These are phyloP conservation scores for Dioszegia hungarica DNA, from an alignment of 768 basidiomycete species.

Conservation along the genomic window DNA sequence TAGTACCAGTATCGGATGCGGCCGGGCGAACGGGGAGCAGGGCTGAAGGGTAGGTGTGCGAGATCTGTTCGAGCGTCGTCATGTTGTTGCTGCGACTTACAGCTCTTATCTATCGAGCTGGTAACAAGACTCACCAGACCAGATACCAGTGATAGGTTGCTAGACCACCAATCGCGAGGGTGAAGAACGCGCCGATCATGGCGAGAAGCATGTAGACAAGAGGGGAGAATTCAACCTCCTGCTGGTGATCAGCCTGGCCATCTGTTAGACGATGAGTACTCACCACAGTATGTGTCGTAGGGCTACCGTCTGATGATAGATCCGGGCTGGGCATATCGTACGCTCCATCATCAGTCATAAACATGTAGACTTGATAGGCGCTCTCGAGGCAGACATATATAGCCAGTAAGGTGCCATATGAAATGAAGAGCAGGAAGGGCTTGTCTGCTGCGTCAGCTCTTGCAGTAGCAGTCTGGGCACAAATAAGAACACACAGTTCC, in stretches of 20 bases:
- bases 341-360: conserved; percentile 10
- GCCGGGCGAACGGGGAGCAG: conserved; percentile 11
- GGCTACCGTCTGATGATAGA: no score
- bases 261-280: not conserved
- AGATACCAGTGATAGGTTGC: conserved; percentile 39
- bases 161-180: conserved; percentile 35
- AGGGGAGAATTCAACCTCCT: conserved; percentile 25
- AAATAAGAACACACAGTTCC: conserved; percentile 26
- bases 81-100: conserved; percentile 26
- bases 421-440: conserved; percentile 45
- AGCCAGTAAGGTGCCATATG: conserved; percentile 31
- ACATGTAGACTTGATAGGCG: conserved; percentile 22
- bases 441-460: conserved; percentile 27
- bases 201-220: conserved; percentile 34
- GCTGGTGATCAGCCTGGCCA: not conserved
- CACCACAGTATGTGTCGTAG: no score
- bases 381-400: conserved; percentile 33
- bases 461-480: no score
- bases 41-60: conserved; percentile 35
- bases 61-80: conserved; percentile 40
- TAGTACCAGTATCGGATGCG: not conserved
- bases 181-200: conserved; percentile 29
- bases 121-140: conserved; percentile 17
- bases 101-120: not conserved
- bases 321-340: not conserved